Percentiles rank a stretch among this genome's conserved stretches.
Evolutionary conservation across 257 asterid species (phyloP).

Genomic region (Lithospermum erythrorhizon): DNA sequence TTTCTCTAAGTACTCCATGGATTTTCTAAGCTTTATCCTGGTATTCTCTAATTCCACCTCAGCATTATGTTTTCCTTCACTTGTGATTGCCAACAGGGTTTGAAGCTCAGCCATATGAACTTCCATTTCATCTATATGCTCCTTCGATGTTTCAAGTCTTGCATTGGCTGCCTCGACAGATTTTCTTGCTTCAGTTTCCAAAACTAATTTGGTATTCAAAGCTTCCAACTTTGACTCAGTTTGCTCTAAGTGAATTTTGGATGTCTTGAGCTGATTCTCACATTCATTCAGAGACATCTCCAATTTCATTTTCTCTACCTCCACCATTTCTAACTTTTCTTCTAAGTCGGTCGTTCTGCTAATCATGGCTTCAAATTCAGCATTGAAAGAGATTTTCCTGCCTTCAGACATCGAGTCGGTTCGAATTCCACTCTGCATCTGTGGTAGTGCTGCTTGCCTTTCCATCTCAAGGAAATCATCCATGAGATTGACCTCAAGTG

Average conservation of each 20-base stretch:
- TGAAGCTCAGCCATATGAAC: constrained; percentile 22
- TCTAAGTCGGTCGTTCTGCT: constrained; percentile 32
- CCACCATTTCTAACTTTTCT: constrained; percentile 34
- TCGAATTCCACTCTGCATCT: constrained; percentile 14
- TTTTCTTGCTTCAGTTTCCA: constrained; percentile 39
- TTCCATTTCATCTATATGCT: constrained; percentile 44
- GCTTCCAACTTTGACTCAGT: constrained; percentile 25
- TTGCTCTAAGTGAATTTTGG: constrained; percentile 42
- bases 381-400: constrained; percentile 16
- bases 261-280: constrained; percentile 39
- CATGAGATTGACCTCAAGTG: constrained; percentile 61
- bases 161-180: constrained; percentile 25
- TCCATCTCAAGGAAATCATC: constrained; percentile 96
- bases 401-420: constrained; percentile 11
- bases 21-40: constrained; percentile 27
- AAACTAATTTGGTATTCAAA: constrained; percentile 33
- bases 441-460: constrained; percentile 48
- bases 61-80: constrained; percentile 22
- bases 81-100: constrained; percentile 29
- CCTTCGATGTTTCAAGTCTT: constrained; percentile 27
- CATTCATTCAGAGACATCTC: constrained; percentile 35
- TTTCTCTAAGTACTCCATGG: constrained; percentile 34
- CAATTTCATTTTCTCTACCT: constrained; percentile 39
- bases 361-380: constrained; percentile 26
- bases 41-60: constrained; percentile 37